Percentiles rank a stretch among this genome's conserved stretches.
Evolutionary conservation across 2,329 filamentous ascomycete genomes (phyloP).

Genomic region (Colletotrichum orchidophilum): DNA sequence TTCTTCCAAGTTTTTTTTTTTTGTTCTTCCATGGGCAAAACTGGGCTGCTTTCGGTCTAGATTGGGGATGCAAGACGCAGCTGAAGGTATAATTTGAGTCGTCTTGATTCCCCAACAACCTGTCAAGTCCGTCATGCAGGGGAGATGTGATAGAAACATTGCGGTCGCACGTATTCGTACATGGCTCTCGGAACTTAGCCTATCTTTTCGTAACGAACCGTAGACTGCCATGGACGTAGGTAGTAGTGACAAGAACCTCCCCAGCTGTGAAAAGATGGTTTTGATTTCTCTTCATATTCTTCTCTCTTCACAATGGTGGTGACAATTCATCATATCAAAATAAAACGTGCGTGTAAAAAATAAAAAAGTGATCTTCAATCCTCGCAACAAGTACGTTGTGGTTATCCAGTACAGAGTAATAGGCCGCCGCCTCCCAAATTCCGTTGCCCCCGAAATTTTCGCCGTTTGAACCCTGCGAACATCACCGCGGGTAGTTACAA

Average conservation of each 20-base stretch:
- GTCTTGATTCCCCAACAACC: neutral
- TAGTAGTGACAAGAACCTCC: too few species aligned
- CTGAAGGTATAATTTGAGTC: neutral
- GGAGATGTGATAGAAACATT: neutral
- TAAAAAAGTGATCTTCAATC: neutral
- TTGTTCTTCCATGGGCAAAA: too few species aligned
- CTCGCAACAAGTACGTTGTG: neutral
- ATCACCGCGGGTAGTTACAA: too few species aligned
- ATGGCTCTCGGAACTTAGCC: neutral
- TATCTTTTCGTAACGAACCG: too few species aligned
- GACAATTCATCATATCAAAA: neutral
- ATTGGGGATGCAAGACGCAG: neutral
- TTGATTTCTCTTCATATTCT: neutral
- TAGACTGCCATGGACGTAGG: too few species aligned
- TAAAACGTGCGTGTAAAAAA: too few species aligned
- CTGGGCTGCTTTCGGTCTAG: neutral
- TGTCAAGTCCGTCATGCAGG: neutral
- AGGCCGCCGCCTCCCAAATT: neutral
- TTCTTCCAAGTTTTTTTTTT: too few species aligned
- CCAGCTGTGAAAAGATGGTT: neutral
- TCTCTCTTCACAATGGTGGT: neutral
- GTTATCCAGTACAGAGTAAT: neutral
- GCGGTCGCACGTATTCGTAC: neutral
- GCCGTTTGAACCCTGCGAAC: neutral
- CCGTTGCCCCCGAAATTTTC: neutral